phyloP scores from a whole-genome alignment of 257 asterid genomes.

The Nicotiana undulata region DNA sequence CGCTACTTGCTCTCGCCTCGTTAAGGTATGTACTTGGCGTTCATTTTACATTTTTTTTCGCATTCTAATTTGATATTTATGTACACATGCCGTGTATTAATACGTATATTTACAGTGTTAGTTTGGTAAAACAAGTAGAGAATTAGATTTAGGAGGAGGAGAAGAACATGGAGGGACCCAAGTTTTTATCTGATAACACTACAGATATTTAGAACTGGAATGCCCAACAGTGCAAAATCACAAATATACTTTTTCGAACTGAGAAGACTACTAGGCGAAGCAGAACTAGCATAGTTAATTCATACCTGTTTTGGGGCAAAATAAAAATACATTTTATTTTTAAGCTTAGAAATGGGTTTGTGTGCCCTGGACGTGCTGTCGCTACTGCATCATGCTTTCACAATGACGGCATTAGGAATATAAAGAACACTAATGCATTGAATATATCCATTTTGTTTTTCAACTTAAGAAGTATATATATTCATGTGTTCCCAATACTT shows the following conservation, averaged over 20 bases:
- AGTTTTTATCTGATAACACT: not conserved
- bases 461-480: not conserved
- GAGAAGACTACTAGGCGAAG: not conserved
- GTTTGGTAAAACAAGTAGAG: not conserved
- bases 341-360: not conserved
- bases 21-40: not conserved
- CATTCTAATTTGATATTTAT: too few species aligned
- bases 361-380: not conserved
- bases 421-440: not conserved
- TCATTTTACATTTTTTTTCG: too few species aligned
- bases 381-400: not conserved
- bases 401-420: not conserved
- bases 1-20: constrained; percentile 80
- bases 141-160: too few species aligned
- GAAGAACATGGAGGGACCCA: not conserved
- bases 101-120: not conserved
- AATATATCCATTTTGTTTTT: not conserved
- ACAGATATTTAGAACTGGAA: not conserved
- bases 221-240: not conserved
- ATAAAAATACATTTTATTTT: not conserved
- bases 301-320: not conserved
- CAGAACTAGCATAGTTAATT: not conserved
- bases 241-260: not conserved
- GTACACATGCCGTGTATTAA: not conserved
- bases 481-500: not conserved